Base-by-base conservation (phyloP, 2,329 filamentous ascomycete genomes). In the Arachnomyces sp. region DNA sequence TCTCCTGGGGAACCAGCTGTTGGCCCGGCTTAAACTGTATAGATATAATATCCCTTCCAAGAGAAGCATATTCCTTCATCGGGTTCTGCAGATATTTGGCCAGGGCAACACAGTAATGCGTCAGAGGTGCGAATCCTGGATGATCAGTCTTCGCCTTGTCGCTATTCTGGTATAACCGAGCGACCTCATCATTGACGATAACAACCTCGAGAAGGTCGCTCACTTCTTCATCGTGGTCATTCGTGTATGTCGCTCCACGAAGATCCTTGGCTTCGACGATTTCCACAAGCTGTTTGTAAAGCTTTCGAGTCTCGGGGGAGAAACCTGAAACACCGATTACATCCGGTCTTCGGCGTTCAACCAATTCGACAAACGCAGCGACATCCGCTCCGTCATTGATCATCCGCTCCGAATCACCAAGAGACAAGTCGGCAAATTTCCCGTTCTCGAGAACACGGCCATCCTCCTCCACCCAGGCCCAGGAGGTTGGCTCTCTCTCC, bases 161-260 rank as follows among this genome's bases (percentile, higher is more conserved):
- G 59, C 88, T 95, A 53, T 88, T 86, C 63, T 95, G 89, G 68
- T 95, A 98, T 3, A 96, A 75, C 33, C 92, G 80, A n/a, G 92
- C 92, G 36, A 95, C 88, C 65, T 98, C 92, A 53, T 98, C 92
- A 52, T 96, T 95, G 46, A 95, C 85, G 40, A 95, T 79, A 21
- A 96, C 73, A 7, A 96, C 84, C 44, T 96, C 90, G 21, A 98
- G 72, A 8, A 79, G 78, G 55, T 95, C 88, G 43, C 74, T 84
- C 42, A 81, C 75, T 47, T 84, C 83, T 45, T 88, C 82, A 41
- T 79, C 79, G 18, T 78, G 78, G n/a, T 90, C 84, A 48, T 95
- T 86, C 38, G 88, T 81, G 54, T 85, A 95, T n/a, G 86, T 78
- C 11, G 85, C 78, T 3, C 86, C 84, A 51, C 80, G 81, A 7